Evolutionary conservation across 2,329 filamentous ascomycete genomes (phyloP).

Genomic region (Neonectria faginata): DNA sequence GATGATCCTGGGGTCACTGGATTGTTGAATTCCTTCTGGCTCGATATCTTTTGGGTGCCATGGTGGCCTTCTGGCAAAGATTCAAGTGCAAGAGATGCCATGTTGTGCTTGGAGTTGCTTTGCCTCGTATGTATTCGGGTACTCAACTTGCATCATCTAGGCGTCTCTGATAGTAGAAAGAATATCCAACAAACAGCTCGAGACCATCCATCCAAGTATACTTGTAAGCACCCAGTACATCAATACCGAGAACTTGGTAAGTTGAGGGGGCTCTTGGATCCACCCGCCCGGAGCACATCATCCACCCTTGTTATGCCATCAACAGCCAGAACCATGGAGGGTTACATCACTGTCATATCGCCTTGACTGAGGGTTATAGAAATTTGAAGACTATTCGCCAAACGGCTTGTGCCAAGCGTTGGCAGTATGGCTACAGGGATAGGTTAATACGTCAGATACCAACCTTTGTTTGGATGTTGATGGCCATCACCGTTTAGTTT

Average conservation of each 20-base stretch:
- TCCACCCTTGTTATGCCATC: not conserved
- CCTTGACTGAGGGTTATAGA: not conserved
- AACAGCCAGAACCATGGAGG: not conserved
- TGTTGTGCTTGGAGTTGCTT: too few relatives aligned
- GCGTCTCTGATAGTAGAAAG: not conserved
- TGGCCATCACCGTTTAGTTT: not conserved
- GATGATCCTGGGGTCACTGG: not conserved
- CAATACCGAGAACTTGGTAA: too few relatives aligned
- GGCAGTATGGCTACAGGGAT: not conserved
- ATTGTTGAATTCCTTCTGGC: not conserved
- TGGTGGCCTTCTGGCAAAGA: not conserved
- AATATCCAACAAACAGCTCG: not conserved
- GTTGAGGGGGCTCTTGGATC: too few relatives aligned
- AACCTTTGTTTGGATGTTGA: slow-evolving; percentile 2
- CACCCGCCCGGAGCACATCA: not conserved
- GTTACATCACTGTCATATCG: not conserved
- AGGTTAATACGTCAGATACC: not conserved
- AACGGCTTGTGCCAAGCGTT: too few relatives aligned
- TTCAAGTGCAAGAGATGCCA: not conserved
- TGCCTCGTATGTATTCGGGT: too few relatives aligned
- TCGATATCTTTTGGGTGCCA: too few relatives aligned
- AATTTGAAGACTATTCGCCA: too few relatives aligned
- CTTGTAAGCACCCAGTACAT: not conserved
- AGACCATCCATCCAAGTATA: not conserved
- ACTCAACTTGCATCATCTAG: not conserved